These are phyloP conservation scores for Harringtonia lauricola DNA, from an alignment of 2,329 filamentous ascomycete genomes.

Conservation along the genomic window DNA sequence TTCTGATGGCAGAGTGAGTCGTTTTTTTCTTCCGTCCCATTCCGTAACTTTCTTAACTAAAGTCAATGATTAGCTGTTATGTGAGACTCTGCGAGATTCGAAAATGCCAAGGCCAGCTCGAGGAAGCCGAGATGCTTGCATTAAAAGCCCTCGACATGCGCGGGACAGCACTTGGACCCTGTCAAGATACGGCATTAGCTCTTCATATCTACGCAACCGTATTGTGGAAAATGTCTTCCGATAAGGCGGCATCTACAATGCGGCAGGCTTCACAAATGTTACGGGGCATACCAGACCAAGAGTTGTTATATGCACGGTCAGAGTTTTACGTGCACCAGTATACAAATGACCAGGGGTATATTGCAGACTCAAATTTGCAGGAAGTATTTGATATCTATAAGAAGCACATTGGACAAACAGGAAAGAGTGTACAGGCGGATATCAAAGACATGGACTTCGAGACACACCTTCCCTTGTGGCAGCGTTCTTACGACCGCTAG, in stretches of 20 bases:
- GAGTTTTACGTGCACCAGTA: background rate
- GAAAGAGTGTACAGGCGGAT: background rate
- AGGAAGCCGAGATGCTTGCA: background rate
- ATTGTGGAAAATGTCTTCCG: background rate
- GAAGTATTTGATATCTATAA: background rate
- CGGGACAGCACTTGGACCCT: background rate
- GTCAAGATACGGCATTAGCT: background rate
- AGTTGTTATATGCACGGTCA: background rate
- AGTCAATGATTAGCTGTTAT: background rate
- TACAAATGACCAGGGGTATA: background rate
- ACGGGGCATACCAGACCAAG: background rate
- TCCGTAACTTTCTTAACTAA: background rate
- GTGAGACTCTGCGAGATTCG: background rate
- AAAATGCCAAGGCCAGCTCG: background rate
- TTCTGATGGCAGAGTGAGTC: background rate
- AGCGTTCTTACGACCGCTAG: background rate
- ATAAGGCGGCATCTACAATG: background rate
- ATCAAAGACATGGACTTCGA: background rate
- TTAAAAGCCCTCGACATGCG: background rate
- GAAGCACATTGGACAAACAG: background rate
- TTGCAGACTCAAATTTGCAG: background rate
- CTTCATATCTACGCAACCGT: background rate
- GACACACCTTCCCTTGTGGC: background rate
- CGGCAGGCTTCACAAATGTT: background rate
- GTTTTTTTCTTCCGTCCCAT: too few species aligned